Evolutionary conservation across 2,329 filamentous ascomycete species (phyloP).

Genomic region (Penicillium sp.): DNA sequence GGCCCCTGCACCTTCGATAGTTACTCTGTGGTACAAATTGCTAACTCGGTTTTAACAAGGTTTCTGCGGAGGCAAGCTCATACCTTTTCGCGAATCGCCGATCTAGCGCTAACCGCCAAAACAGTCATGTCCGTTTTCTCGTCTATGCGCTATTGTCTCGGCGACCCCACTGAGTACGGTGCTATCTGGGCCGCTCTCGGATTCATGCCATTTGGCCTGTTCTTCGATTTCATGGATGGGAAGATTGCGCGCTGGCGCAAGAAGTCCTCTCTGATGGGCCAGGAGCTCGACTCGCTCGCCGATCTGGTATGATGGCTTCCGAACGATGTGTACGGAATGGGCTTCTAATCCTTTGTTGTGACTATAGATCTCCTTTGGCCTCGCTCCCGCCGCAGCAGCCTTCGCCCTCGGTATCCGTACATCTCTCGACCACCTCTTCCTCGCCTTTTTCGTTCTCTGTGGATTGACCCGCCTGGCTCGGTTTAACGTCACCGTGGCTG

Average conservation of each 20-base stretch:
- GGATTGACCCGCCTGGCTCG: slow-evolving; percentile 89
- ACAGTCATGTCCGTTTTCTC: slow-evolving; percentile 90
- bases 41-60: slow-evolving; percentile 33
- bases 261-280: slow-evolving; percentile 97
- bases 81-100: slow-evolving; percentile 2
- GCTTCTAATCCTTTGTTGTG: slow-evolving; percentile 7
- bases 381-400: slow-evolving; percentile 81
- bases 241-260: slow-evolving; percentile 94
- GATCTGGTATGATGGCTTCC: slow-evolving; percentile 67
- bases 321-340: background rate
- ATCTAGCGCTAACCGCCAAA: slow-evolving; percentile 18
- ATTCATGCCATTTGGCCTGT: slow-evolving; percentile 88
- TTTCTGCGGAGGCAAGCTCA: slow-evolving; percentile 48
- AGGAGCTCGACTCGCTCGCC: slow-evolving; percentile 92
- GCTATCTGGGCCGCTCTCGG: slow-evolving; percentile 79
- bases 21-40: slow-evolving; percentile 1
- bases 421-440: slow-evolving; percentile 70
- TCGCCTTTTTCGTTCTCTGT: slow-evolving; percentile 90
- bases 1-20: background rate
- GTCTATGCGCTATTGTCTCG: slow-evolving; percentile 87
- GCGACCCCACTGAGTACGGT: slow-evolving; percentile 61
- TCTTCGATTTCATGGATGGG: slow-evolving; percentile 98
- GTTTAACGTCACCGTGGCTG: slow-evolving; percentile 93
- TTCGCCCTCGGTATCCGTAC: slow-evolving; percentile 89
- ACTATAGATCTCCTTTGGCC: slow-evolving; percentile 87